Conservation (phyloP, 202 grass and related monocot species). For the Cymbopogon flexuosus region DNA sequence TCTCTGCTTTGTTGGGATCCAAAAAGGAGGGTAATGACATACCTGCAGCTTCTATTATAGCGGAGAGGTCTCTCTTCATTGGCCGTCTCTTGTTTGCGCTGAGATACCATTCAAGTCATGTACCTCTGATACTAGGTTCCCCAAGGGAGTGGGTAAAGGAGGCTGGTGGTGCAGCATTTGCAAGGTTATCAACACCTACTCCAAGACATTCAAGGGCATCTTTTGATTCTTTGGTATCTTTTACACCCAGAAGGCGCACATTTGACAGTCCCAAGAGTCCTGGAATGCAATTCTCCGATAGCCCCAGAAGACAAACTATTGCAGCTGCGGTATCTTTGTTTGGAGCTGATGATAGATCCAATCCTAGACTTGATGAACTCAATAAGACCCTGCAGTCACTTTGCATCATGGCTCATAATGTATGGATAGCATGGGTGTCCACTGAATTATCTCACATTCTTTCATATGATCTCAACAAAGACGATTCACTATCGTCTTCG, state of each 20-base stretch:
- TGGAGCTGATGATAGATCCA: slow-evolving; percentile 63
- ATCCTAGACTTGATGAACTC: slow-evolving; percentile 79
- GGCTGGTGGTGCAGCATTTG: slow-evolving; percentile 43
- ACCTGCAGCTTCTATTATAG: slow-evolving; percentile 59
- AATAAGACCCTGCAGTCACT: slow-evolving; percentile 70
- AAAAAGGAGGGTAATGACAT: slow-evolving; percentile 36
- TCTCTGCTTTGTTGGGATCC: slow-evolving; percentile 55
- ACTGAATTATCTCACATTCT: slow-evolving; percentile 70
- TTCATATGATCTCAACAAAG: slow-evolving; percentile 68
- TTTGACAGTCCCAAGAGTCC: slow-evolving; percentile 80
- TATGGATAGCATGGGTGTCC: slow-evolving; percentile 89
- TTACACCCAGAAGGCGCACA: slow-evolving; percentile 54
- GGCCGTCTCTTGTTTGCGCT: slow-evolving; percentile 86
- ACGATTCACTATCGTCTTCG: slow-evolving; percentile 75
- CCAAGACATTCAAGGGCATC: slow-evolving; percentile 50
- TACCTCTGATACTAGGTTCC: slow-evolving; percentile 80
- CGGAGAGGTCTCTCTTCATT: slow-evolving; percentile 84
- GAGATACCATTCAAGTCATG: slow-evolving; percentile 82
- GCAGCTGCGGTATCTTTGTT: slow-evolving; percentile 73
- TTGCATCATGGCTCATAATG: slow-evolving; percentile 70
- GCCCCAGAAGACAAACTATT: slow-evolving; percentile 76
- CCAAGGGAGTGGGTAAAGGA: slow-evolving; percentile 90
- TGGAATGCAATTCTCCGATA: slow-evolving; percentile 55
- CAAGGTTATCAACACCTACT: slow-evolving; percentile 51
- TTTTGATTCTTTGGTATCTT: slow-evolving; percentile 51